Evolutionary conservation across 192 early-diverging fungal genomes (phyloP).

Genomic region (Backusella tuberculispora): DNA sequence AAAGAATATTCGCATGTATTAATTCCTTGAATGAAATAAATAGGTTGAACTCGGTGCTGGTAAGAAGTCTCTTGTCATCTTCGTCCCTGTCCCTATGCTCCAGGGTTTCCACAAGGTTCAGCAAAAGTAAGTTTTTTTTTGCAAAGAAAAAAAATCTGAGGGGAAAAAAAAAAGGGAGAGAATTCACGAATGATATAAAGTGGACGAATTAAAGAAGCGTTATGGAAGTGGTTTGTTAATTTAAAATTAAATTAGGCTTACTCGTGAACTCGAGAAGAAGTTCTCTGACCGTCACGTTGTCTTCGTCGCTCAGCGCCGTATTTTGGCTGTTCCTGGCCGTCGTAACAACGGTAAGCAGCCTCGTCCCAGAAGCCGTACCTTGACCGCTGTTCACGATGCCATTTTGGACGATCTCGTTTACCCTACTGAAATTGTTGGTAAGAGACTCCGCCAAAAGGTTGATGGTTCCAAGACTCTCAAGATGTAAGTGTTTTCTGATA

Average conservation of each 20-base stretch:
- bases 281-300: slow-evolving; percentile 99
- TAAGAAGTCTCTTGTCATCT: slow-evolving; percentile 96
- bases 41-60: slow-evolving; percentile 92
- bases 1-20: background rate
- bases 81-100: slow-evolving; percentile 94
- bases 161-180: background rate
- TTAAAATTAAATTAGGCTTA: slow-evolving; percentile 59
- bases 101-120: slow-evolving; percentile 98
- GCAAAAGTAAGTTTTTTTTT: slow-evolving; percentile 47
- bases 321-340: slow-evolving; percentile 93
- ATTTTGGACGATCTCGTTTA: slow-evolving; percentile 97
- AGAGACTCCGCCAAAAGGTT: slow-evolving; percentile 96
- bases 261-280: slow-evolving; percentile 99
- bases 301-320: slow-evolving; percentile 79
- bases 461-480: slow-evolving; percentile 96
- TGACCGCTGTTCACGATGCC: slow-evolving; percentile 96
- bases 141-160: background rate
- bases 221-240: no score
- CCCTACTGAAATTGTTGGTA: slow-evolving; percentile 99
- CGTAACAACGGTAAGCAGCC: slow-evolving; percentile 81
- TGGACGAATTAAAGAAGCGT: no score
- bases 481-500: slow-evolving; percentile 53
- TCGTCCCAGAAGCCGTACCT: slow-evolving; percentile 95
- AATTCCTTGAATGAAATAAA: background rate
- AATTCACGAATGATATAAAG: background rate